These are phyloP conservation scores for Lachnellula subtilissima DNA, from an alignment of 2,329 filamentous ascomycete species.

Conservation along the genomic window DNA sequence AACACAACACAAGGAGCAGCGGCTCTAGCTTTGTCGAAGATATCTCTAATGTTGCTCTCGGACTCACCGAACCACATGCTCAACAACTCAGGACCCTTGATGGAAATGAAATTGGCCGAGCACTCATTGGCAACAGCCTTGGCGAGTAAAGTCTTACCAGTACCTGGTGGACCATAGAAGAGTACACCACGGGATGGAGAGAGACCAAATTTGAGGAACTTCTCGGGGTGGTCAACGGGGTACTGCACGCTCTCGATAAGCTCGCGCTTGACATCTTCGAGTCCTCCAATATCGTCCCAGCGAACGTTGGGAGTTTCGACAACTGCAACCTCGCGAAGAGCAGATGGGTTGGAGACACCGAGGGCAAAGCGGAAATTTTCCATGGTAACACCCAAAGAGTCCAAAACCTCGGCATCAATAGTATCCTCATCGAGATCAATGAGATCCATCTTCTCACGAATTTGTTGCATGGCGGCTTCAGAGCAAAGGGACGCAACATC, in stretches of 20 bases:
- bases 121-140: conserved; percentile 99
- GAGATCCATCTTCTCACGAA: conserved; percentile 99
- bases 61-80: conserved; percentile 99
- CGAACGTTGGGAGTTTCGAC: conserved; percentile 99
- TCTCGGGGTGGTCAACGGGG: conserved; percentile 98
- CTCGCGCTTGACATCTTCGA: conserved; percentile 98
- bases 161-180: conserved; percentile 98
- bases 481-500: conserved; percentile 98
- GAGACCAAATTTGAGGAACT: conserved; percentile 99
- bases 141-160: conserved; percentile 99
- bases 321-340: conserved; percentile 95
- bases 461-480: conserved; percentile 99
- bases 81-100: conserved; percentile 96
- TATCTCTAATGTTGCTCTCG: conserved; percentile 98
- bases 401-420: conserved; percentile 95
- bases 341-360: conserved; percentile 96
- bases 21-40: conserved; percentile 98
- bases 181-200: conserved; percentile 96
- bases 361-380: conserved; percentile 99
- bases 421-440: conserved; percentile 99
- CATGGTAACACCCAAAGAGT: conserved; percentile 98
- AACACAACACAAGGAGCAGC: conserved; percentile 98
- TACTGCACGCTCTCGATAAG: conserved; percentile 99
- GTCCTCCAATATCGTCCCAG: conserved; percentile 99
- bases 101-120: conserved; percentile 98